Evolutionary conservation across 345 rosid genomes (phyloP).

Genomic region (Hibiscus tridactylites): DNA sequence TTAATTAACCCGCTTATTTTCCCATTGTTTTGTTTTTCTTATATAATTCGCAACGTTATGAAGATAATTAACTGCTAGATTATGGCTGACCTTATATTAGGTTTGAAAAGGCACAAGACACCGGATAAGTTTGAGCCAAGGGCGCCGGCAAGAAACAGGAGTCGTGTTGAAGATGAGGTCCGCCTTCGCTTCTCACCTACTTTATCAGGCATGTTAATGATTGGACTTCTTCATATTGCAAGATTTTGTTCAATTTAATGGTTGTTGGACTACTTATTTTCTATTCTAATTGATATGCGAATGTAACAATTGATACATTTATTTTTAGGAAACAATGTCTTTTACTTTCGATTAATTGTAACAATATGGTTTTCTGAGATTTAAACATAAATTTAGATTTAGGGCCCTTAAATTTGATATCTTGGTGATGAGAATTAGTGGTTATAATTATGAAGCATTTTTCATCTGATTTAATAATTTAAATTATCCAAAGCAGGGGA

Average conservation of each 20-base stretch:
- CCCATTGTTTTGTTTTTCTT: neutral
- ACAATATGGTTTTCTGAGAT: neutral
- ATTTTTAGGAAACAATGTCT: neutral
- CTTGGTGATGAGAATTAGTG: neutral
- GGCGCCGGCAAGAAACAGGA: conserved; percentile 23
- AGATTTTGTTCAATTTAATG: neutral
- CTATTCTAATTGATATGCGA: neutral
- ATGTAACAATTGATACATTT: neutral
- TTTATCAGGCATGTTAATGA: conserved; percentile 26
- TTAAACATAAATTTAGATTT: neutral
- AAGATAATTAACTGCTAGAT: neutral
- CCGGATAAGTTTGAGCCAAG: conserved; percentile 18
- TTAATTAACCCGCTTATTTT: too few relatives aligned
- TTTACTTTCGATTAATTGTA: neutral
- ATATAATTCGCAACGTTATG: neutral
- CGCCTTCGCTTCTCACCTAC: conserved; percentile 19
- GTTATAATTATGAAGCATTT: neutral
- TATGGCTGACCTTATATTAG: conserved; percentile 11
- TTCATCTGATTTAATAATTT: conserved; percentile 5
- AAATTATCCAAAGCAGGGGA: conserved; percentile 18
- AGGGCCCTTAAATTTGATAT: neutral
- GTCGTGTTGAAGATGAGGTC: conserved; percentile 18
- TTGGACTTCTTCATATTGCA: neutral
- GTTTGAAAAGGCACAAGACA: conserved; percentile 30
- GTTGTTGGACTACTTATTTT: neutral